Evolutionary conservation across 495 filamentous ascomycete species (phyloP).

Genomic region (Xylaria telfairii): DNA sequence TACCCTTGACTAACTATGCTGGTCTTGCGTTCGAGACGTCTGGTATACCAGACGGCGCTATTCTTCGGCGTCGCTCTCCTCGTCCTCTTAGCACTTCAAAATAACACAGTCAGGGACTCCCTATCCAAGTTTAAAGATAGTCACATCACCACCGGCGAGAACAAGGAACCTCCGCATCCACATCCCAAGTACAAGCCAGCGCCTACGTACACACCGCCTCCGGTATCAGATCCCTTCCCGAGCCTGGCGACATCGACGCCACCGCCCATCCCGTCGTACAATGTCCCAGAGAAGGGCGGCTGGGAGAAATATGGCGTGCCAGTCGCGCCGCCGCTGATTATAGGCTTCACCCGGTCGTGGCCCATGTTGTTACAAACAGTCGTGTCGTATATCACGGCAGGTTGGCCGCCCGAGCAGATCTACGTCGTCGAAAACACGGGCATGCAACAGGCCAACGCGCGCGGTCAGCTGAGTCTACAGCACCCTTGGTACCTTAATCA

Average conservation of each 20-base stretch:
- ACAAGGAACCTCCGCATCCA: conserved; percentile 12
- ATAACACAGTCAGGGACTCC: background rate
- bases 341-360: conserved; percentile 67
- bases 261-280: conserved; percentile 54
- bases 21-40: conserved; percentile 7
- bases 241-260: conserved; percentile 41
- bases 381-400: conserved; percentile 64
- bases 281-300: conserved; percentile 40
- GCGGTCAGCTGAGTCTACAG: conserved; percentile 58
- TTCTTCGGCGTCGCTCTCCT: conserved; percentile 7
- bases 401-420: conserved; percentile 67
- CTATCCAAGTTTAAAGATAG: conserved; percentile 16
- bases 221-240: conserved; percentile 47
- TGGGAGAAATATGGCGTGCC: conserved; percentile 46
- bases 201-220: conserved; percentile 43
- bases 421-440: conserved; percentile 70
- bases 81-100: conserved; percentile 15
- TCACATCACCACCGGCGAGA: background rate
- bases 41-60: conserved; percentile 7
- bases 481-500: conserved; percentile 70
- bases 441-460: conserved; percentile 60
- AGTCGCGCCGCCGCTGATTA: conserved; percentile 57
- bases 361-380: conserved; percentile 65
- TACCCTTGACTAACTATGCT: background rate
- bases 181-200: conserved; percentile 44